Percentiles rank a stretch among this genome's conserved stretches.
Evolutionary conservation across 164 flowering plant genomes (phyloP).

Genomic region (Piper betle): DNA sequence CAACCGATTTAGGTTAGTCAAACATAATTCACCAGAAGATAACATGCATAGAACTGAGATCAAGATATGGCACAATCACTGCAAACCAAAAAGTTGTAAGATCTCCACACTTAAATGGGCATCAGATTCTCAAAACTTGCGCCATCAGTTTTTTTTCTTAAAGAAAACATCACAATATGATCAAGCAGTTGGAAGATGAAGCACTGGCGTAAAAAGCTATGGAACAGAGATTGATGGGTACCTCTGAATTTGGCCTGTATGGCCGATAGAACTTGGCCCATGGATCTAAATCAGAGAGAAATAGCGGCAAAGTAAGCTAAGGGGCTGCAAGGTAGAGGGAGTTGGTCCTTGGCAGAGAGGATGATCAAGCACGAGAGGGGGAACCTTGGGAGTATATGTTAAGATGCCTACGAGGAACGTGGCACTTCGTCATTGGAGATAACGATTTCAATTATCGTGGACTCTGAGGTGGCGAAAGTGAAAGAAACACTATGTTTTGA

Average conservation of each 20-base stretch:
- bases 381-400: too few species aligned
- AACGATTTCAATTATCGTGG: too few species aligned
- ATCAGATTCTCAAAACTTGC: background rate
- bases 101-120: background rate
- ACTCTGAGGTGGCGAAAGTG: too few species aligned
- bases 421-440: too few species aligned
- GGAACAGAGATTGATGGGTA: background rate
- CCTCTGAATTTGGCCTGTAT: constrained; percentile 8
- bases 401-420: too few species aligned
- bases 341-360: too few species aligned
- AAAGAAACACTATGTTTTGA: too few species aligned
- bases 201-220: background rate
- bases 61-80: background rate
- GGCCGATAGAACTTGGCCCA: constrained; percentile 7
- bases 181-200: background rate
- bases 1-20: background rate
- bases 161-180: background rate
- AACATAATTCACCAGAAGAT: background rate
- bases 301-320: too few species aligned
- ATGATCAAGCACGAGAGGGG: too few species aligned
- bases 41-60: background rate
- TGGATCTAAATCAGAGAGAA: background rate
- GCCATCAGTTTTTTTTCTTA: background rate
- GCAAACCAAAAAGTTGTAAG: background rate
- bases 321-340: too few species aligned